Base-by-base conservation (phyloP, 495 filamentous ascomycete species). In the Gamarada debralockiae region DNA sequence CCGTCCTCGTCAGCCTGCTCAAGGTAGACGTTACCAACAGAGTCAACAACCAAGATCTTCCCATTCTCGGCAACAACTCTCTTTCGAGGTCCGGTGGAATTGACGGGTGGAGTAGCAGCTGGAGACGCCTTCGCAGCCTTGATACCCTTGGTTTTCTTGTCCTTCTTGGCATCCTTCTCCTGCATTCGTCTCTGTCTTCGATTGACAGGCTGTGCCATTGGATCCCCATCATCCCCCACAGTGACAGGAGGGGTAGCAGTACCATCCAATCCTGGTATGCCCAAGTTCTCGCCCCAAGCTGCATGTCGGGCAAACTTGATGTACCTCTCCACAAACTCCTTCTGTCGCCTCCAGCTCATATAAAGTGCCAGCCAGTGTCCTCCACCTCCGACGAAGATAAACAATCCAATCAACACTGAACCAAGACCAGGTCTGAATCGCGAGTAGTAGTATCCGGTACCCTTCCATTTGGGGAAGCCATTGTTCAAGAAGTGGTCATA, bases 371-470 rank as follows among this genome's bases (percentile, higher is more conserved):
- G 75, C 66, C 97, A 97, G 65, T 99, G 93, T 23, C 83, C 85
- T 17, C 71, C 84, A 46, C 95, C 93, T 29, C 91, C 91, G 36
- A 85, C 83, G 31, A 93, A 77, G 48, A 96, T 62, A 65, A 96
- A 90, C n/a, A 95, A 72, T 33, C 92, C 90, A 10, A 83, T 46
- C 46, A 97, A 67, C 41, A 97, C 93, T 9, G 85, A 84, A 17
- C 87, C 90, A 9, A 97, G 72, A 10, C 93, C 93, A 0, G 93
- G 93, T 23, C 93, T 81, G 77, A 90, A 96, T 6, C 93, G 85
- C 49, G 77, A 84, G 72, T 97, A 99, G 76, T 97, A 97, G 76
- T 97, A 99, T 48, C 92, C 95, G 15, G 93, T 97, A 29, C 95
- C 93, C 67, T 87, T 89, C 93, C 95, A 98, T 43, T 79, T 83